Conservation (phyloP, 2,329 filamentous ascomycete genomes). For the Albophoma yamanashiensis region DNA sequence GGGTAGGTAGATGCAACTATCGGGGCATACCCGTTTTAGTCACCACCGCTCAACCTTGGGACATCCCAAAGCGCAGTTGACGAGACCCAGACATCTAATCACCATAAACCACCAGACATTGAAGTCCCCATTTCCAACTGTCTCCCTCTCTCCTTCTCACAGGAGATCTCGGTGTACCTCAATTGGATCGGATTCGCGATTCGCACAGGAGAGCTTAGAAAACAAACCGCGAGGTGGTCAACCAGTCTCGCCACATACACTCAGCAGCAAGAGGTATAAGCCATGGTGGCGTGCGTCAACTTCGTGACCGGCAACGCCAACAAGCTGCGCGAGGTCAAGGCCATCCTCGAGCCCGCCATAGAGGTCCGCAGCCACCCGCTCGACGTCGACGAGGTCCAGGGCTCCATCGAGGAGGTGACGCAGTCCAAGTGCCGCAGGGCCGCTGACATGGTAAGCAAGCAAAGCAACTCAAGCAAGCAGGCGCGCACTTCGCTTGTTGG, state of each 20-base stretch:
- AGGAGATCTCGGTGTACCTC: background rate
- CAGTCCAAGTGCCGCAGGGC: slow-evolving; percentile 77
- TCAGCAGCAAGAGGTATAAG: background rate
- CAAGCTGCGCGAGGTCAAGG: slow-evolving; percentile 82
- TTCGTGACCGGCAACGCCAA: slow-evolving; percentile 97
- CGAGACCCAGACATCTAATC: too few species aligned
- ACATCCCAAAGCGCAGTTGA: background rate
- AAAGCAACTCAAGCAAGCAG: background rate
- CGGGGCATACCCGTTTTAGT: background rate
- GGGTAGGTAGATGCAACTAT: background rate
- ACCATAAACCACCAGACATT: background rate
- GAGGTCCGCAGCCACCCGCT: slow-evolving; percentile 63
- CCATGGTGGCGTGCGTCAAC: slow-evolving; percentile 49
- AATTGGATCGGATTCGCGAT: background rate
- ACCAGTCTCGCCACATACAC: background rate
- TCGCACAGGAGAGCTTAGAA: background rate
- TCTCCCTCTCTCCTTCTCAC: background rate
- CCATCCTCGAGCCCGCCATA: slow-evolving; percentile 69
- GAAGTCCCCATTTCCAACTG: too few species aligned
- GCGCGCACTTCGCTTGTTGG: background rate
- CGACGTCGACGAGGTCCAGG: slow-evolving; percentile 85
- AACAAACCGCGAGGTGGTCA: background rate
- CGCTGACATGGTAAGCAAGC: slow-evolving; percentile 54
- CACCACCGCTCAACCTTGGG: too few species aligned
- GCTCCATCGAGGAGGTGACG: slow-evolving; percentile 84